A percentile compares a stretch with the other conserved stretches of the same genome.
Conservation (phyloP, 805 yeast genomes). For the Candida methanosorbosa region DNA sequence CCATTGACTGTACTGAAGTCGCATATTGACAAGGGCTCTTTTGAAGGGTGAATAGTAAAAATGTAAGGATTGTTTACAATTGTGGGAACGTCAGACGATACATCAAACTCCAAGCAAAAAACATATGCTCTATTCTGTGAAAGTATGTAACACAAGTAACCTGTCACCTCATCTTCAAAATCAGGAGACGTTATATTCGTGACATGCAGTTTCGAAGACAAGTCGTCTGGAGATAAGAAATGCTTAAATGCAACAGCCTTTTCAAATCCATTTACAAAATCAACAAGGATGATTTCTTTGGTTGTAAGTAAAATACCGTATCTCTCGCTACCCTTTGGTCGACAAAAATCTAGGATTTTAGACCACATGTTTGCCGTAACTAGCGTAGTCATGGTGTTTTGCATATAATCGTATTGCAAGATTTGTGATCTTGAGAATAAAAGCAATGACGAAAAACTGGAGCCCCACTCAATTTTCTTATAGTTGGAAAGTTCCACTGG, state of each 20-base stretch:
- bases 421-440: constrained; percentile 37
- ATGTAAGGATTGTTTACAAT: constrained; percentile 16
- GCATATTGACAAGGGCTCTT: background rate
- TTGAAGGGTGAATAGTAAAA: constrained; percentile 12
- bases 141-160: constrained; percentile 18
- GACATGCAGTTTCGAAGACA: constrained; percentile 35
- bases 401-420: constrained; percentile 21
- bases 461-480: constrained; percentile 42
- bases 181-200: constrained; percentile 5
- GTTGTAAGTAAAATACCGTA: constrained; percentile 54
- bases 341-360: constrained; percentile 33
- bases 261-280: constrained; percentile 23
- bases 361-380: constrained; percentile 49
- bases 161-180: constrained; percentile 1
- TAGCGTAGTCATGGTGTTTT: constrained; percentile 24
- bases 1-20: background rate
- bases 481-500: constrained; percentile 47
- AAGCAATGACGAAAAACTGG: constrained; percentile 19
- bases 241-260: constrained; percentile 71
- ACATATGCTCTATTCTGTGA: constrained; percentile 21
- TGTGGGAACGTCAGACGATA: constrained; percentile 10
- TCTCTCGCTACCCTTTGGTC: constrained; percentile 18
- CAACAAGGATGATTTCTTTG: constrained; percentile 52
- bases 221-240: constrained; percentile 44
- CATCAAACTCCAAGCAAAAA: constrained; percentile 22